A percentile compares a stretch with the other conserved stretches of the same genome.
Evolutionary conservation across 2,329 filamentous ascomycete genomes (phyloP).

Genomic region (Nemania sp.): DNA sequence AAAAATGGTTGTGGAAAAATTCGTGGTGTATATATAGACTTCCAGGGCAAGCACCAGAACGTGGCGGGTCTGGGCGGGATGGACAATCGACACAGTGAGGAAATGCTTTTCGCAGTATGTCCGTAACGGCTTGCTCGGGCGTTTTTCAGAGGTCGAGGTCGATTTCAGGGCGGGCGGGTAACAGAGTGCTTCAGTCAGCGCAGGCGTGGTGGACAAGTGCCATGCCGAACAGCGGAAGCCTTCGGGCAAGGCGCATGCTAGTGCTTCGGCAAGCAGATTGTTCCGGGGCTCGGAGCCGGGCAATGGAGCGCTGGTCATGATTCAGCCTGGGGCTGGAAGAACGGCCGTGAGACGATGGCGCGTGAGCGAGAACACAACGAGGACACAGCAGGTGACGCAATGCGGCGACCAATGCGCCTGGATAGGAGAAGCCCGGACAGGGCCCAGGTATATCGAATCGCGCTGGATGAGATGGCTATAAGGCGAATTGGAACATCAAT

Average conservation of each 20-base stretch:
- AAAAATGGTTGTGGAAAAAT: slow-evolving; percentile 81
- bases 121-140: slow-evolving; percentile 37
- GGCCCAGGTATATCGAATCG: neutral
- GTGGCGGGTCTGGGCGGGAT: slow-evolving; percentile 41
- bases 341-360: no score
- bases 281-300: slow-evolving; percentile 24
- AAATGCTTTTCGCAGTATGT: slow-evolving; percentile 90
- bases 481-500: neutral
- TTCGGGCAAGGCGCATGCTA: slow-evolving; percentile 57
- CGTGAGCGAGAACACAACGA: no score
- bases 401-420: no score
- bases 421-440: neutral
- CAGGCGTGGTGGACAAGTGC: slow-evolving; percentile 86
- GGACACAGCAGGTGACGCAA: no score
- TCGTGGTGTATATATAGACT: slow-evolving; percentile 82
- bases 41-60: slow-evolving; percentile 84
- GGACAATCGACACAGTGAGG: slow-evolving; percentile 55
- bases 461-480: no score
- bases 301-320: slow-evolving; percentile 26
- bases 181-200: slow-evolving; percentile 74
- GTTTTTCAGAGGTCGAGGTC: slow-evolving; percentile 39
- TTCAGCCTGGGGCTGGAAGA: no score
- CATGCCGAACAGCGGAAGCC: slow-evolving; percentile 68
- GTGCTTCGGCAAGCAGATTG: slow-evolving; percentile 43
- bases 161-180: slow-evolving; percentile 69